Conservation (phyloP, 805 yeast species). For the Teunomyces aglyptinius region DNA sequence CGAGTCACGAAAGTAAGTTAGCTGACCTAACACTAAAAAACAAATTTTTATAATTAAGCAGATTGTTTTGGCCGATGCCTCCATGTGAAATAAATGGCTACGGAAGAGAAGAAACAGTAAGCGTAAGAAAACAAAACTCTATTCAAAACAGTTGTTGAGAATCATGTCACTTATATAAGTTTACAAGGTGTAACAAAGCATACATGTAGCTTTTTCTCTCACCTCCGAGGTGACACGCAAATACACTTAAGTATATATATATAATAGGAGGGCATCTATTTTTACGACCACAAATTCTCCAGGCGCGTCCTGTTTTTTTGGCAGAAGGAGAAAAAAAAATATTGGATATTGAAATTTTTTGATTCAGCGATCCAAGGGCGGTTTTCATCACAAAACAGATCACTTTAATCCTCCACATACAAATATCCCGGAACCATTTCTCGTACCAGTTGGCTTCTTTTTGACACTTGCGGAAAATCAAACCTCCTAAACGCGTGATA, state of each 20-base stretch:
- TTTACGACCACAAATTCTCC: constrained; percentile 1
- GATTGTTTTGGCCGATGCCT: no score
- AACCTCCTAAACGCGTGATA: background rate
- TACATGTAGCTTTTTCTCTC: background rate
- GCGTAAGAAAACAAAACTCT: no score
- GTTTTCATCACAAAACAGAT: constrained; percentile 1
- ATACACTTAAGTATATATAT: background rate
- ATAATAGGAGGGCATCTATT: background rate
- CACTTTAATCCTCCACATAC: background rate
- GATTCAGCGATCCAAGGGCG: constrained; percentile 3
- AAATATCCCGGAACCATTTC: background rate
- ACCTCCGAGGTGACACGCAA: background rate
- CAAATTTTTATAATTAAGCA: no score
- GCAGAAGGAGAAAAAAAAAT: background rate
- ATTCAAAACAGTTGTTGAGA: no score
- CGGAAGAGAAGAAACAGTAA: no score
- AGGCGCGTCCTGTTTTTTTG: constrained; percentile 1
- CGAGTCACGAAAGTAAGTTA: no score
- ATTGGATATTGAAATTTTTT: constrained; percentile 1
- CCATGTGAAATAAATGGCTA: no score
- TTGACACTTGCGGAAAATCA: background rate
- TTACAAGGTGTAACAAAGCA: no score
- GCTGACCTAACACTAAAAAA: no score
- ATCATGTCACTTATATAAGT: no score
- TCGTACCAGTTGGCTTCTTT: background rate